Evolutionary conservation across 2,329 filamentous ascomycete genomes (phyloP), one percentile per base, ranked within the genome.

Genomic region (Davidsoniella eucalypti): DNA sequence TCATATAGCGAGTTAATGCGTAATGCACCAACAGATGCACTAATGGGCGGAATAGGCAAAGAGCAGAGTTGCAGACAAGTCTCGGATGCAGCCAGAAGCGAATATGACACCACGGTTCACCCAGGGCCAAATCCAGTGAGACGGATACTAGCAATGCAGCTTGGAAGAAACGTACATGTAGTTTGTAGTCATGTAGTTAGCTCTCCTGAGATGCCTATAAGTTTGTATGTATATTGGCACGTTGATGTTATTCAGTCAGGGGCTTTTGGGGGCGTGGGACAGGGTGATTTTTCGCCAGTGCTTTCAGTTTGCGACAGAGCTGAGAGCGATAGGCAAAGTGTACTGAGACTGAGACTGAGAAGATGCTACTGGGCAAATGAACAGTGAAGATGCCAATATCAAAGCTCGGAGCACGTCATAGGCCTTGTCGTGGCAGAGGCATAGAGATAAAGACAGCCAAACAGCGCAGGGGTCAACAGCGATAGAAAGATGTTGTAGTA

Each of bases 321-420:
- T 9, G 2, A 33, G 12, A 36, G 25, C 10, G 16, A 36, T 16
- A 26, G 43, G 12, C 16, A 9, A 16, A 26, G 18, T 45, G n/a
- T 45, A 21, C 17, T 14, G 41, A 21, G 18, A 18, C 16, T 21
- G 44, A 37, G 26, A 37, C 18, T 38, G 36, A 47, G 29, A 21
- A 44, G 23, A 50, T 17, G 37, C 9, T 16, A 36, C 25, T 9
- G 18, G 26, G 48, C 10, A 16, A 44, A 25, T 7, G 40, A 9
- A n/a, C n/a, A 41, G 38, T 21, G 46, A 48, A 26, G 10, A 25
- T 25, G 9, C 12, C 17, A 42, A 43, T 43, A 49, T 52, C 51
- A 44, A 52, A 49, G 46, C 51, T 46, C 29, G 17, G 26, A 52
- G 51, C 51, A 52, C 51, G 51, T 52, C 51, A 52, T 48, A 41